These are phyloP conservation scores for Boletus calvinii DNA, from an alignment of 1,284 basidiomycete genomes.

Conservation along the genomic window DNA sequence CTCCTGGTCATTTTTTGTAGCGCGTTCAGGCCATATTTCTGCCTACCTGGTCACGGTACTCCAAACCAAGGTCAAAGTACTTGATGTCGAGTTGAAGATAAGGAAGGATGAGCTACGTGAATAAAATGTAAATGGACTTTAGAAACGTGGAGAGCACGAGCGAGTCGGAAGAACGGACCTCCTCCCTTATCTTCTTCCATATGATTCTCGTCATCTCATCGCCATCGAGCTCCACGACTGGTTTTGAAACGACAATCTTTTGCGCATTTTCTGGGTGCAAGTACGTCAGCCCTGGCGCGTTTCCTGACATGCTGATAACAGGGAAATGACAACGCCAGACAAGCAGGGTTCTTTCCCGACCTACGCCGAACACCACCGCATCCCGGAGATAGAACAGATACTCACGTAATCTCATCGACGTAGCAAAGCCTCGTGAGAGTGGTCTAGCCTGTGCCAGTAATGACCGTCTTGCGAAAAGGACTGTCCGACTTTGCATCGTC, in stretches of 20 bases:
- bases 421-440: slow-evolving; percentile 29
- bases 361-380: slow-evolving; percentile 2
- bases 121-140: slow-evolving; percentile 2
- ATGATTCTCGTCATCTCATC: slow-evolving; percentile 98
- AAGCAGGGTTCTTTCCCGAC: not conserved
- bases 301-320: not conserved
- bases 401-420: slow-evolving; percentile 31
- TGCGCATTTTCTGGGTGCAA: slow-evolving; percentile 26
- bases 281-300: slow-evolving; percentile 7
- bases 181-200: slow-evolving; percentile 98
- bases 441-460: slow-evolving; percentile 25
- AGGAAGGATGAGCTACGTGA: slow-evolving; percentile 82
- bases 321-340: not conserved
- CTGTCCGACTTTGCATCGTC: slow-evolving; percentile 25
- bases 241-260: slow-evolving; percentile 86
- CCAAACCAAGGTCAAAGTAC: slow-evolving; percentile 96
- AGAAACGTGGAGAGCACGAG: not conserved
- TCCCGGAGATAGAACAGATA: slow-evolving; percentile 7
- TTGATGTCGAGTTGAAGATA: slow-evolving; percentile 96
- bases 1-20: slow-evolving; percentile 1
- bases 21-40: not conserved
- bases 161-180: slow-evolving; percentile 51
- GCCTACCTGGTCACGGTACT: slow-evolving; percentile 82
- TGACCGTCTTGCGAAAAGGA: slow-evolving; percentile 29
- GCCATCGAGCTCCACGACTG: slow-evolving; percentile 95